Base-by-base conservation (phyloP, 164 flowering plant species). In the Sedum album region DNA sequence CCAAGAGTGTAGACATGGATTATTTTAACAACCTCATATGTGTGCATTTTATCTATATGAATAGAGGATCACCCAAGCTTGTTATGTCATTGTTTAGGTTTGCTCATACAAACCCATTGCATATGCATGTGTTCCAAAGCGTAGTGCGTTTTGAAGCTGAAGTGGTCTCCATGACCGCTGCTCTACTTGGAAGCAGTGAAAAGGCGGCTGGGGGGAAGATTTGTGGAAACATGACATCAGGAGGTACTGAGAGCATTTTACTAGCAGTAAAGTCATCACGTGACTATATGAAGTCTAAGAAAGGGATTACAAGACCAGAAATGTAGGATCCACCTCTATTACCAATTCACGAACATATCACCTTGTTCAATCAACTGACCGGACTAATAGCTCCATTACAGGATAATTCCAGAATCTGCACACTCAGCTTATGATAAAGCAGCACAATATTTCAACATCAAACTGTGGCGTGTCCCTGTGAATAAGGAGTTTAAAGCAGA, bases 391-490 rank as follows among this genome's bases (percentile, higher is more conserved):
- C 62, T 69, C 44, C 68, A 74, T 46, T 55, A 14, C 67, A 94
- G 98, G 95, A 84, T 94, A 70, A 89, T 94, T 76, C 88, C 99
- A 44, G 96, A 79, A 79, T 94, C 99, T 76, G 99, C 96, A 61
- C 99, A 94, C 81, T 94, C 99, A 53, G 99, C 99, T 46, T 94
- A 94, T 76, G 99, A 94, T 75, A 91, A 91, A 78, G 99, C 97
- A 71, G 96, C 95, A 57, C 96, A 94, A 70, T 94, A 94, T 78
- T 94, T 91, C 68, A 91, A 88, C 61, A 91, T 94, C 76, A 94
- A 90, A 75, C 77, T 94, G 71, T 78, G 93, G 90, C 96, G 99
- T 67, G 91, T 86, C 39, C 95, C 93, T 72, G 97, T 94, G 36
- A 82, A 83, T 76, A 82, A 84, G 79, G 88, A 91, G 65, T 94